Base-by-base conservation (phyloP, 352 stramenopile species). In the Phytophthora sp. region DNA sequence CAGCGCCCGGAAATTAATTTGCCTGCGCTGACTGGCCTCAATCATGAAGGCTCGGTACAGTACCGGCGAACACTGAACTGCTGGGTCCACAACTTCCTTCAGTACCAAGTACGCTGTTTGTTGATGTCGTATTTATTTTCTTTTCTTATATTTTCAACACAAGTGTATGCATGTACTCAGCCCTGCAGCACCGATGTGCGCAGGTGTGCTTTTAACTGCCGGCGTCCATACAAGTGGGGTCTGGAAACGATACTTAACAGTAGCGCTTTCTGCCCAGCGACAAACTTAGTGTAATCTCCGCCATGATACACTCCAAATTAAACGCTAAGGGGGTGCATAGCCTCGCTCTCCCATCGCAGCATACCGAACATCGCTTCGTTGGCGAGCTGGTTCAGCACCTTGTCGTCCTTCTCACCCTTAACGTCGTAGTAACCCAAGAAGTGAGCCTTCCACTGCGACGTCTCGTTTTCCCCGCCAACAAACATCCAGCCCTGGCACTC, bases 301-400 rank as follows among this genome's bases (percentile, higher is more conserved):
- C n/a, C n/a, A n/a, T n/a, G n/a, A n/a, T n/a, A n/a, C n/a, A n/a
- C n/a, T n/a, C n/a, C n/a, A n/a, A n/a, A n/a, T n/a, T 89, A 91
- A 29, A 91, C 81, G 54, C 82, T 93, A 2, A 93, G 69, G 21
- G 85, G 85, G 53, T 91, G 81, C 82, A 92, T 90, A 5, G 86
- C 84, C 59, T 94, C 84, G 50, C 86, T 94, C 67, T 94, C 86
- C 86, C 84, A 94, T 69, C 86, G 78, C 50, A 94, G 71, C 79
- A 93, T 91, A 26, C 82, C 83, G 61, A 94, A 94, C 84, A 93
- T 94, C 60, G 84, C 80, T 58, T 94, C 86, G 52, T 93, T 94
- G 27, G 81, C 82, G 23, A 91, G 63, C 60, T 94, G 86, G 65
- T 91, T 93, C 33, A 91, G 63, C 55, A 94, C 78, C 74, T 91